Evolutionary conservation across 768 basidiomycete genomes (phyloP), one percentile per base, ranked within the genome.

Genomic region (Tulasnella sp.): DNA sequence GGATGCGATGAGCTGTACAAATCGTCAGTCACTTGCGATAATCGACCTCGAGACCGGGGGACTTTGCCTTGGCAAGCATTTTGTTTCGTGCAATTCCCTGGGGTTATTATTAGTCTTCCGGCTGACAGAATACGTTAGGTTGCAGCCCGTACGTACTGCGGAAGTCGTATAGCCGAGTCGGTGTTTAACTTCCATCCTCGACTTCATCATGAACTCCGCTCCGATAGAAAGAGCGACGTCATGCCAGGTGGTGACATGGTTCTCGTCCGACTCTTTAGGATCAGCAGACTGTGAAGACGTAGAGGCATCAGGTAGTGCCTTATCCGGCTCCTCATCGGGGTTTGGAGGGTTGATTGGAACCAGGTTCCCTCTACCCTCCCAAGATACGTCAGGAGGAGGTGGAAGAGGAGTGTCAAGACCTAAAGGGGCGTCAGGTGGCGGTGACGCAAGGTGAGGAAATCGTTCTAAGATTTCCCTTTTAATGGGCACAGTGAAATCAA

Each of bases 1-100:
- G 0, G 94, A 97, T 9, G 96, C 95, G 45, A 90, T 88, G 22
- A 99, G 87, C 93, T 96, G 42, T 8, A 37, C 64, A 0, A 31
- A 14, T 9, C 22, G 9, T 37, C 17, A 39, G 14, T 37, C 29
- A 19, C 34, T 25, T 3, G 40, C 15, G 7, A 14, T 19, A n/a
- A 72, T 72, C 70, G 29, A 12, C 1, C 14, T 39, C 15, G 37
- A 12, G 29, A n/a, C 1, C 15, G 31, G 34, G 2, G 17, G 34
- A 37, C 80, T 70, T n/a, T 74, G 93, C 94, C 88, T 99, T 99
- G 0, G 97, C 93, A 34, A 99, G 86, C 79, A 96, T 96, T 82
- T 98, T 97, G 81, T 97, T 98, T 80, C 94, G 87, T 17, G 94
- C 89, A 76, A 98, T 90, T 1, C 96, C 96, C 94, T 96, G 42